Conservation (phyloP, 345 rosid species). For the Syzygium jambos region DNA sequence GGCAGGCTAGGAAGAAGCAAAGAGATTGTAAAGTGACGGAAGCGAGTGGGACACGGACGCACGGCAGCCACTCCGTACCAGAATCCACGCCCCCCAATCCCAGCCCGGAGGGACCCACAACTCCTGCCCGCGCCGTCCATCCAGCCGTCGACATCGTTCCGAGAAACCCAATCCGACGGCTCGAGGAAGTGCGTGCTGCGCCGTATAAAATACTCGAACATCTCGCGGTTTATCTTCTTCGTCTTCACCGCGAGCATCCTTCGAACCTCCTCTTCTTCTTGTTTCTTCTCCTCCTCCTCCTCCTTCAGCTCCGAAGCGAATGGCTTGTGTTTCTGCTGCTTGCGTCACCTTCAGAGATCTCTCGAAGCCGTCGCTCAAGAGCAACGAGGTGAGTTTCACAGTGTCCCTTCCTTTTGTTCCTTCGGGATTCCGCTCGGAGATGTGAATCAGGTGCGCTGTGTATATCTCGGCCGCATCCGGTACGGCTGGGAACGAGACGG, state of each 20-base stretch:
- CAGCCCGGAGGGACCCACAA: background rate
- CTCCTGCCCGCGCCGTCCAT: background rate
- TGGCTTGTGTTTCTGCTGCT: constrained; percentile 19
- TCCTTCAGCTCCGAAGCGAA: background rate
- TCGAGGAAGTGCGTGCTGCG: background rate
- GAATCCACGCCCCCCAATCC: background rate
- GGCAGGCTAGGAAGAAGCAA: background rate
- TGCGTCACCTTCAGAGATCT: constrained; percentile 7
- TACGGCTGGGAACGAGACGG: background rate
- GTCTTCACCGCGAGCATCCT: background rate
- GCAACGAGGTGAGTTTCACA: constrained; percentile 7
- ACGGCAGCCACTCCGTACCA: background rate
- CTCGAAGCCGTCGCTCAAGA: constrained; percentile 8
- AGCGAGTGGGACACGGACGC: background rate
- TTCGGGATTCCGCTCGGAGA: background rate
- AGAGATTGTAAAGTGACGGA: background rate
- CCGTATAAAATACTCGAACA: background rate
- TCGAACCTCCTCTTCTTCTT: background rate
- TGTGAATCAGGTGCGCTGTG: background rate
- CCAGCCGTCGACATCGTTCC: background rate
- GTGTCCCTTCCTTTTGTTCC: background rate
- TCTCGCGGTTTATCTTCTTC: constrained; percentile 3
- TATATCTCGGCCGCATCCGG: background rate
- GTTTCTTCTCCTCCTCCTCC: background rate
- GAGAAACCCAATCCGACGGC: background rate